Percentiles rank a stretch among this genome's conserved stretches.
phyloP scores from a whole-genome alignment of 2,329 filamentous ascomycete genomes.

The Thielaviopsis ethacetica region DNA sequence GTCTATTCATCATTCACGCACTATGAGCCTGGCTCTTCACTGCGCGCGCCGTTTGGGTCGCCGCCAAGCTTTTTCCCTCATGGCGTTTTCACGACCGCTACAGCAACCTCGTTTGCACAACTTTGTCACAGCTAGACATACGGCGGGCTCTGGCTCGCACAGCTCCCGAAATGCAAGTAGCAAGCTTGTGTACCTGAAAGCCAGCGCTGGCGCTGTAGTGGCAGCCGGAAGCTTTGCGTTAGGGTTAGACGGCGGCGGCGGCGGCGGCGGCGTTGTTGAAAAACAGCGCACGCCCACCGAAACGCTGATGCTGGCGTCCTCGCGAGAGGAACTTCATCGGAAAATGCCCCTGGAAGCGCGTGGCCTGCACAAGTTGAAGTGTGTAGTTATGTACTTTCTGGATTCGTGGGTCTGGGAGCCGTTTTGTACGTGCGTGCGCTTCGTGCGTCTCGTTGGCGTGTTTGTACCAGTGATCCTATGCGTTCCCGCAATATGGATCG shows the following conservation, averaged over 20 bases:
- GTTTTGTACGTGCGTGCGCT: conserved; percentile 70
- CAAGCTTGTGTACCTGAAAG: conserved; percentile 1
- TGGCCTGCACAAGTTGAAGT: conserved; percentile 40
- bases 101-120: not conserved
- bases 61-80: not conserved
- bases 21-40: conserved; percentile 10
- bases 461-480: conserved; percentile 80
- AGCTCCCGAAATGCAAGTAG: not conserved
- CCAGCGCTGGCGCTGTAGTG: not conserved
- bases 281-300: conserved; percentile 27
- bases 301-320: conserved; percentile 72
- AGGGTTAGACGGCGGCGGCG: not conserved
- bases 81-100: not conserved
- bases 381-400: conserved; percentile 47
- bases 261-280: not conserved
- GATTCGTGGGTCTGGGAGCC: conserved; percentile 71
- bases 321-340: conserved; percentile 60
- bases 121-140: no score
- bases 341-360: conserved; percentile 44
- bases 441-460: conserved; percentile 70
- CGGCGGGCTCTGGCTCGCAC: not conserved
- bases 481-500: conserved; percentile 69
- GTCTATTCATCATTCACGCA: not conserved
- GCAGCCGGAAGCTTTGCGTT: conserved; percentile 2
- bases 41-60: conserved; percentile 1